Conservation (phyloP, 192 early-diverging fungal genomes). For the Chytriomyces confervae region DNA sequence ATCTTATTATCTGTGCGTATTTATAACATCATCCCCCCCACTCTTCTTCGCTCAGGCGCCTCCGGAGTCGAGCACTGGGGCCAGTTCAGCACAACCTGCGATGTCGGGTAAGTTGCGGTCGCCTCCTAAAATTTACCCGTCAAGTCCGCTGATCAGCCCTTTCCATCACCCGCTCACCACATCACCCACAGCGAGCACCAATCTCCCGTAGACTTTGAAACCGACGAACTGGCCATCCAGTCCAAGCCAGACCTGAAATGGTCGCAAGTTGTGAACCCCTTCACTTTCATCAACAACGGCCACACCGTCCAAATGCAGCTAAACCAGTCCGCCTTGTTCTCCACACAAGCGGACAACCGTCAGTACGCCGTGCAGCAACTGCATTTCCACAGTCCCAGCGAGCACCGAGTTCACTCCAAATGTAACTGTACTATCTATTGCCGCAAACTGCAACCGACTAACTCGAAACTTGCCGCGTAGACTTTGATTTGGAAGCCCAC, state of each 20-base stretch:
- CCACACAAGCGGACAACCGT: slow-evolving; percentile 38
- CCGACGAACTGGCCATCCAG: slow-evolving; percentile 1
- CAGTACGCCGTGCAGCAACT: slow-evolving; percentile 55
- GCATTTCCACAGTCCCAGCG: slow-evolving; percentile 70
- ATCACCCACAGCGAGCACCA: slow-evolving; percentile 33
- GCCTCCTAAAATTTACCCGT: neutral
- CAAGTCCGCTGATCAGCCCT: neutral
- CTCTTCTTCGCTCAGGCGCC: neutral
- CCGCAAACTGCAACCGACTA: neutral
- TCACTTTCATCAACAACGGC: slow-evolving; percentile 46
- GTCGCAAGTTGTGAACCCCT: neutral
- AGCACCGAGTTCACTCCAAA: slow-evolving; percentile 53
- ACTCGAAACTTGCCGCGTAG: neutral
- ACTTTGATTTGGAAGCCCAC: slow-evolving; percentile 49
- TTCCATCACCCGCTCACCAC: neutral
- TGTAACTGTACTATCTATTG: neutral
- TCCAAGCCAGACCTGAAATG: neutral
- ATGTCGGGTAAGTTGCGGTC: neutral
- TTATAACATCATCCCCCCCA: no score
- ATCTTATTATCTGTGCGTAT: no score
- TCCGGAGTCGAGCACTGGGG: neutral
- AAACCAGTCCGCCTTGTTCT: neutral
- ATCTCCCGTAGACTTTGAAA: slow-evolving; percentile 60
- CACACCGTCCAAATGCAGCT: slow-evolving; percentile 48
- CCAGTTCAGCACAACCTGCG: neutral